Evolutionary conservation across 78 protist genomes (phyloP).

Genomic region (Dictyostelium capitatum): DNA sequence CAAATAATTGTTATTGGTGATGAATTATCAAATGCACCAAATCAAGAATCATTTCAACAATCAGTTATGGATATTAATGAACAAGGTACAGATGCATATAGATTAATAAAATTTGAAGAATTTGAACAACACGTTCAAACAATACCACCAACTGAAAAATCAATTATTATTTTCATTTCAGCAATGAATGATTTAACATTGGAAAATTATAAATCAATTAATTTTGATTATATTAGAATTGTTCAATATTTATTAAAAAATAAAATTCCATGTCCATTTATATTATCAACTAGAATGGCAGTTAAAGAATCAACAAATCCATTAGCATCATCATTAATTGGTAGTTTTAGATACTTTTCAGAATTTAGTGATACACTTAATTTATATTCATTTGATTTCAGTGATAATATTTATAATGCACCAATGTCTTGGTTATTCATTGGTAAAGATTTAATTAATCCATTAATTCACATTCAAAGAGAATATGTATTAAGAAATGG

Average conservation of each 20-base stretch:
- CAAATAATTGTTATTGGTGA: conserved; percentile 2
- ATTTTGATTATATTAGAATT: neutral
- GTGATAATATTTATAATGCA: neutral
- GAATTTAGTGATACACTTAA: neutral
- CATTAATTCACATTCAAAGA: neutral
- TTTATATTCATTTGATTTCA: conserved; percentile 26
- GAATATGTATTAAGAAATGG: neutral
- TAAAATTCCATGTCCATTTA: neutral
- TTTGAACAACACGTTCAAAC: neutral
- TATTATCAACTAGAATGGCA: neutral
- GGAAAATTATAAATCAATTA: conserved; percentile 8
- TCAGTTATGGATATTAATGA: neutral
- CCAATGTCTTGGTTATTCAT: neutral
- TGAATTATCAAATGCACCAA: no score
- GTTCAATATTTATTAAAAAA: neutral
- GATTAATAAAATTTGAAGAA: neutral
- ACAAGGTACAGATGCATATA: neutral
- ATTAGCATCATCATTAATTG: conserved; percentile 40
- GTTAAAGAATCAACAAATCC: no score
- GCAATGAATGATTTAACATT: conserved; percentile 25
- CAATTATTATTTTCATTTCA: neutral
- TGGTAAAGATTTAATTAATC: neutral
- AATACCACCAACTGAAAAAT: neutral
- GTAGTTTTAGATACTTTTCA: conserved; percentile 4
- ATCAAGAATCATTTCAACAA: neutral